phyloP scores from a whole-genome alignment of 176 grass and related monocot species.

The Oryza meyeriana region DNA sequence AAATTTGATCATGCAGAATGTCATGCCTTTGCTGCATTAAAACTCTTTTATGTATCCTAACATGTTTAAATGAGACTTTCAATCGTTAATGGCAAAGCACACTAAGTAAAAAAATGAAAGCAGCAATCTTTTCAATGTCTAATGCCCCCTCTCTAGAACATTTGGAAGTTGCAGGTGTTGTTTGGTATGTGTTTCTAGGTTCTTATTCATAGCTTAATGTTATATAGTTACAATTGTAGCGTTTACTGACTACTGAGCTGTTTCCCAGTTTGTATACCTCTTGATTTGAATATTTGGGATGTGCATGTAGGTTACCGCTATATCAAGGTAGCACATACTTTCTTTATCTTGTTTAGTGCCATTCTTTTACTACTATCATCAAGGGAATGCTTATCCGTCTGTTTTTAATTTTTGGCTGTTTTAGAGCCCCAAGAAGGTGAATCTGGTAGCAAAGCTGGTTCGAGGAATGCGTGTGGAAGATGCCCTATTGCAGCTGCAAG shows the following conservation, averaged over 20 bases:
- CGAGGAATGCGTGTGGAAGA: constrained; percentile 94
- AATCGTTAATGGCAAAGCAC: background rate
- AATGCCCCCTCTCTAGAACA: background rate
- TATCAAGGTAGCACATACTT: background rate
- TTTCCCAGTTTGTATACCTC: background rate
- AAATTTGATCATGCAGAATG: background rate
- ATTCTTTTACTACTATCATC: background rate
- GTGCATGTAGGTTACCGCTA: background rate
- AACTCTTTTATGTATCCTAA: background rate
- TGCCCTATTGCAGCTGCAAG: constrained; percentile 82
- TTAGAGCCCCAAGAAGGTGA: constrained; percentile 98
- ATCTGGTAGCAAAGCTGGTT: constrained; percentile 77
- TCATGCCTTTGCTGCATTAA: background rate
- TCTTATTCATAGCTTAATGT: background rate
- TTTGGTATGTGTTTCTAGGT: background rate
- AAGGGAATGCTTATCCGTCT: background rate
- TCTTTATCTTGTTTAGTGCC: background rate
- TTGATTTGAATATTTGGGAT: background rate
- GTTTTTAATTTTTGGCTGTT: background rate
- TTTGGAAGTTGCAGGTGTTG: background rate
- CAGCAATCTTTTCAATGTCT: background rate
- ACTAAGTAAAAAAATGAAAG: background rate
- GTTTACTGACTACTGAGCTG: background rate
- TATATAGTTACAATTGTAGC: background rate
- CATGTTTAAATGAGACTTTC: background rate